Conservation (phyloP, 306 rosid species). For the Cucurbita pepo region DNA sequence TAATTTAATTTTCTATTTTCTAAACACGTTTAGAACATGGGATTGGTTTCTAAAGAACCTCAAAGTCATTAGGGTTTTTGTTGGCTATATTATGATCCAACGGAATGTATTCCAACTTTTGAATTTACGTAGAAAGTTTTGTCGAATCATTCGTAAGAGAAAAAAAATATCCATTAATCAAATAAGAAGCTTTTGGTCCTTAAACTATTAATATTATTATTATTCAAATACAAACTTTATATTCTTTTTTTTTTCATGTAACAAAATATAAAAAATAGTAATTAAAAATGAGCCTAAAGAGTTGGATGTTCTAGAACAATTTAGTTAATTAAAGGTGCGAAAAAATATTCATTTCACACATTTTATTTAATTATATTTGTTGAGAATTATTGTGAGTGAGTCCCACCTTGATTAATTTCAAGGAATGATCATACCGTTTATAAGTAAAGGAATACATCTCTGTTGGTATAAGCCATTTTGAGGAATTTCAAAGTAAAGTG, state of each 20-base stretch:
- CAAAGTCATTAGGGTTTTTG: background rate
- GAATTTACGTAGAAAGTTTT: background rate
- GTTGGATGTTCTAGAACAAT: background rate
- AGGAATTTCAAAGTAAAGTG: too few species aligned
- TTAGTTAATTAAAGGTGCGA: too few species aligned
- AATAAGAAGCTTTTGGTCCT: background rate
- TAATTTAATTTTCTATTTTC: too few species aligned
- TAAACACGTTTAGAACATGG: background rate
- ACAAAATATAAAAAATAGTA: background rate
- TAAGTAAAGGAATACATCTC: too few species aligned
- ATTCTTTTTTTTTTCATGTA: background rate
- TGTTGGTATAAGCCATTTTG: too few species aligned
- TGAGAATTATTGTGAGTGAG: too few species aligned
- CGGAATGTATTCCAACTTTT: background rate
- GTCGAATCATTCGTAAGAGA: background rate
- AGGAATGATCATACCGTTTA: too few species aligned
- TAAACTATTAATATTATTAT: background rate
- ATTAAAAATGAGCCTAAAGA: background rate
- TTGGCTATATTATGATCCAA: background rate
- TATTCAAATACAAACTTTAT: background rate
- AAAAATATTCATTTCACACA: too few species aligned
- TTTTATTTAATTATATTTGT: too few species aligned
- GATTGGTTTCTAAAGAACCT: background rate
- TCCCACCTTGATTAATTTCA: too few species aligned
- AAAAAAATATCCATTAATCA: too few species aligned